Percentiles rank a stretch among this genome's conserved stretches.
These are phyloP conservation scores for Fusarium newnesense DNA, from an alignment of 2,329 filamentous ascomycete genomes.

Conservation along the genomic window DNA sequence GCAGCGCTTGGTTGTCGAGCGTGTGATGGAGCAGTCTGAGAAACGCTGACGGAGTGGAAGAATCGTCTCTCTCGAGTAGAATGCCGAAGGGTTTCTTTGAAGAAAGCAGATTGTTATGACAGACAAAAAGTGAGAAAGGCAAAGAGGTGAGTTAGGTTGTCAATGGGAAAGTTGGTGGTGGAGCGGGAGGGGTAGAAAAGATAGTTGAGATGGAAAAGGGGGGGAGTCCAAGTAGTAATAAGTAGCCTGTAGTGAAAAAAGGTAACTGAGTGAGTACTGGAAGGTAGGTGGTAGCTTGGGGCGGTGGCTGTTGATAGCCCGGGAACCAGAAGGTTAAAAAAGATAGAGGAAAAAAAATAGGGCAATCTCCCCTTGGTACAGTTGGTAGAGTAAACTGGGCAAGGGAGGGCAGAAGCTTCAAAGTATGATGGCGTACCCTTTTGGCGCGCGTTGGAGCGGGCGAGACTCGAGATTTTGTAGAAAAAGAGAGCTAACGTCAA, in stretches of 20 bases:
- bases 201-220: constrained; percentile 37
- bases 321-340: constrained; percentile 31
- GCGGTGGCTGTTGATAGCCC: constrained; percentile 13
- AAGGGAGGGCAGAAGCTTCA: constrained; percentile 29
- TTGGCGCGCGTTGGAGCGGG: constrained; percentile 28
- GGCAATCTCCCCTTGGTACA: constrained; percentile 28
- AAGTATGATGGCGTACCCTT: constrained; percentile 36
- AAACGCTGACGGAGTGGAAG: constrained; percentile 9
- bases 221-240: constrained; percentile 45
- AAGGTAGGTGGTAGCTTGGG: not conserved
- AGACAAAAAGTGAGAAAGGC: constrained; percentile 32
- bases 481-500: constrained; percentile 34
- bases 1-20: not conserved
- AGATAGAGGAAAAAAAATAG: constrained; percentile 31
- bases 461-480: constrained; percentile 36
- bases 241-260: constrained; percentile 16
- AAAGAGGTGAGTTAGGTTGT: constrained; percentile 42
- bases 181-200: constrained; percentile 43
- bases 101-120: constrained; percentile 27
- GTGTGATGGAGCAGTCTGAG: constrained; percentile 6
- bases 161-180: constrained; percentile 42
- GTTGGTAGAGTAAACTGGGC: constrained; percentile 12
- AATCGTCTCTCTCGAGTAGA: constrained; percentile 19
- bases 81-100: constrained; percentile 20
- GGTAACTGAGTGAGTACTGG: not conserved